Conservation (phyloP, 768 basidiomycete genomes). For the Pleurotus cornucopiae region DNA sequence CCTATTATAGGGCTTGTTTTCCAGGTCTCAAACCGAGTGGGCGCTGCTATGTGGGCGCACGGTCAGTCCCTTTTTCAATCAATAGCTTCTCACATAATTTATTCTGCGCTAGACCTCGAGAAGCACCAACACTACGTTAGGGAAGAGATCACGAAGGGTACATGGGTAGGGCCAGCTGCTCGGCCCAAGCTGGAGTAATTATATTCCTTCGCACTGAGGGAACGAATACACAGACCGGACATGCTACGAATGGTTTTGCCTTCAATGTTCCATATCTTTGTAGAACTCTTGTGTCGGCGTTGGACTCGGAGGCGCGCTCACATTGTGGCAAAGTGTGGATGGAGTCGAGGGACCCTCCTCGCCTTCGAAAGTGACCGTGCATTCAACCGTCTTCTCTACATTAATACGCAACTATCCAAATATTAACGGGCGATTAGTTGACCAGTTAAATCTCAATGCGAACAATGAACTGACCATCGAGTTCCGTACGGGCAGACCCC, state of each 20-base stretch:
- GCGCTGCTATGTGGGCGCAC: slow-evolving; percentile 93
- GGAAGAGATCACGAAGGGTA: slow-evolving; percentile 12
- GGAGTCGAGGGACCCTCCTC: slow-evolving; percentile 3
- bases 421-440: not conserved
- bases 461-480: not conserved
- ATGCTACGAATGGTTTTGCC: no score
- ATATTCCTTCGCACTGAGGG: no score
- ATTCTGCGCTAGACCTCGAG: slow-evolving; percentile 47
- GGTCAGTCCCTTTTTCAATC: slow-evolving; percentile 35
- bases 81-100: not conserved
- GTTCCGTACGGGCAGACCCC: not conserved
- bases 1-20: slow-evolving; percentile 82
- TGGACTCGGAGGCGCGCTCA: not conserved
- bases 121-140: slow-evolving; percentile 51
- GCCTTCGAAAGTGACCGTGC: slow-evolving; percentile 1
- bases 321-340: slow-evolving; percentile 3
- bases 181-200: not conserved
- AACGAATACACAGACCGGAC: no score
- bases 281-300: no score
- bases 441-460: not conserved
- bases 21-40: slow-evolving; percentile 82
- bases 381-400: slow-evolving; percentile 3
- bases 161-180: slow-evolving; percentile 5
- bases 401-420: not conserved
- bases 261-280: no score